Conservation (phyloP, 2,329 filamentous ascomycete genomes). For the Phialophora macrospora region DNA sequence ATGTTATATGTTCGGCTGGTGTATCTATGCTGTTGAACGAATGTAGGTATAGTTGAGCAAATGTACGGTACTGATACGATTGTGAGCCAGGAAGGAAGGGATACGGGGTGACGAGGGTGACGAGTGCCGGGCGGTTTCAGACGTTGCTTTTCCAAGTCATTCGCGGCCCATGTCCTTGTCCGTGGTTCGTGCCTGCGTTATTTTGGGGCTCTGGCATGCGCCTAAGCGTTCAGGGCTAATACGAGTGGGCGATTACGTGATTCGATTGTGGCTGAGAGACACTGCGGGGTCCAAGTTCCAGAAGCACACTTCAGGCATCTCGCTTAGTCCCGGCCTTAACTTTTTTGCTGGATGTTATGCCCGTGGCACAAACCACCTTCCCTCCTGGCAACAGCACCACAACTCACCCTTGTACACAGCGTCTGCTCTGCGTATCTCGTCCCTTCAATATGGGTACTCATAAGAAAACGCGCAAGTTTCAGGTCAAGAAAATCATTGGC, state of each 20-base stretch:
- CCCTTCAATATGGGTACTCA: slow-evolving; percentile 74
- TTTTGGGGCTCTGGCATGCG: slow-evolving; percentile 19
- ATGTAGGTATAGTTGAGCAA: slow-evolving; percentile 11
- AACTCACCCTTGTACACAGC: not conserved
- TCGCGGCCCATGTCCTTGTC: slow-evolving; percentile 3
- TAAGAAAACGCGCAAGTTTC: slow-evolving; percentile 90
- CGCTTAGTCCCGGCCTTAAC: slow-evolving; percentile 28
- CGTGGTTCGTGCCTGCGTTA: slow-evolving; percentile 13
- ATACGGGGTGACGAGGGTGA: slow-evolving; percentile 21
- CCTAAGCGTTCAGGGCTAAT: slow-evolving; percentile 11
- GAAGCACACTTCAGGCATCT: slow-evolving; percentile 7
- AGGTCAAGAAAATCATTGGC: slow-evolving; percentile 80
- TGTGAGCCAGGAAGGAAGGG: slow-evolving; percentile 5
- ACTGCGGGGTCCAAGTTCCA: slow-evolving; percentile 7
- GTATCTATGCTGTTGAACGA: slow-evolving; percentile 11
- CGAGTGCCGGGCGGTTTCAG: slow-evolving; percentile 20
- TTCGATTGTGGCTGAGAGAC: slow-evolving; percentile 14
- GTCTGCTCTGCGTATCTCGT: not conserved
- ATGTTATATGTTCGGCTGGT: slow-evolving; percentile 15
- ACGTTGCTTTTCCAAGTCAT: slow-evolving; percentile 12
- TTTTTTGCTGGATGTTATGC: slow-evolving; percentile 15
- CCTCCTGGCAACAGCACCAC: slow-evolving; percentile 12
- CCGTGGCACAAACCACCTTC: slow-evolving; percentile 26
- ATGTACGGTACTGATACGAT: not conserved
- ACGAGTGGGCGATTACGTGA: slow-evolving; percentile 1